Evolutionary conservation across 352 stramenopile species (phyloP), one percentile per base, ranked within the genome.

Genomic region (Phytophthora fragariae): DNA sequence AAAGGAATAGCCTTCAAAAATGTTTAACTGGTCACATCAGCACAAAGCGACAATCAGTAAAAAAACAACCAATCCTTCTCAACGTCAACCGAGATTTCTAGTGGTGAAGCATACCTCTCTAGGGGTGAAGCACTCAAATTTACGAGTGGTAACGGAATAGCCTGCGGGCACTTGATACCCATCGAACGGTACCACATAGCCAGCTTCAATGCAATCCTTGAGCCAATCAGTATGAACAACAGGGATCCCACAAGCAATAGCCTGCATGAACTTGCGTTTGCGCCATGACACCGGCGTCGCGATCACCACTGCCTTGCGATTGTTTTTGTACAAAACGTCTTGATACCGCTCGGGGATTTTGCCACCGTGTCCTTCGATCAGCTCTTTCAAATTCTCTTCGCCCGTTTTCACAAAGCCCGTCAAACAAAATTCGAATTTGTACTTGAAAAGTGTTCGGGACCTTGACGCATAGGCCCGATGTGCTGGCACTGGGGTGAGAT

Each of bases 171-270:
- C 80, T 59, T 75, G 81, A 65, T 92, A 96, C 8, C 89, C 86
- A 19, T 91, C 79, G 15, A 94, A 91, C 3, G 88, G 81, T 44
- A 92, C 50, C n/a, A 87, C 63, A 33, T 76, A 52, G 1, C 73
- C 75, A n/a, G 67, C 65, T 41, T 82, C 79, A 52, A 90, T 84
- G 56, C 89, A 94, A 55, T 77, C 77, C 29, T 88, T 82, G 12
- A 96, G 81, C 89, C 89, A 96, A 50, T 94, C 89, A 0, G 89
- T 85, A 70, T 96, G 89, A 17, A 96, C 75, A 3, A 96, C 85
- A 14, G 89, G 86, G 17, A 96, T 92, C n/a, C 87, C 86, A 65
- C 82, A 92, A n/a, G 85, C 85, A 57, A 96, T 57, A 6, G 89
- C 89, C 65, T 88, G 84, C 75, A 93, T 89, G 70, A 93, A 93